These are phyloP conservation scores for Apophysomyces ossiformis DNA, from an alignment of 371 early-diverging fungal genomes.

Conservation along the genomic window DNA sequence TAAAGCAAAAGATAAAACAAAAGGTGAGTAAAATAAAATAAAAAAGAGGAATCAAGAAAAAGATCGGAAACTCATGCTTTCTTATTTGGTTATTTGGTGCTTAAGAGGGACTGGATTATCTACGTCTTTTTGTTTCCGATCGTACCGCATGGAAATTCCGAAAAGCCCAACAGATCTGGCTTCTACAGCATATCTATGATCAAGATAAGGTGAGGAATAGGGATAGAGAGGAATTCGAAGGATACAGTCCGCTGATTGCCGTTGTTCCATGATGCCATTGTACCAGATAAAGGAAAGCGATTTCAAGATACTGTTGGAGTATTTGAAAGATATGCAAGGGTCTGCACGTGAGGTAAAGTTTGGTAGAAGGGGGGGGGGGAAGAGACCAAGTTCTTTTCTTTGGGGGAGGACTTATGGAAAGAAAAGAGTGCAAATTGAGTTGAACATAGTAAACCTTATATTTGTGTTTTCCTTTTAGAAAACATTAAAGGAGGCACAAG, in stretches of 20 bases:
- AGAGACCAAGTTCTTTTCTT: neutral
- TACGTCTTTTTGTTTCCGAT: slow-evolving; percentile 34
- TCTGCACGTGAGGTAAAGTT: slow-evolving; percentile 43
- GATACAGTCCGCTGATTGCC: no score
- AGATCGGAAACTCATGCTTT: neutral
- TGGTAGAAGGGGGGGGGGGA: neutral
- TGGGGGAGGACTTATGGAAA: no score
- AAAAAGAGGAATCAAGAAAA: slow-evolving; percentile 18
- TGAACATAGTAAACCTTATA: no score
- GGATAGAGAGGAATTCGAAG: neutral
- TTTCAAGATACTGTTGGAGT: slow-evolving; percentile 40
- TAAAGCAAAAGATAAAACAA: slow-evolving; percentile 14
- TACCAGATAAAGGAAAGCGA: slow-evolving; percentile 31
- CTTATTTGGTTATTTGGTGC: neutral
- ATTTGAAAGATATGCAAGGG: slow-evolving; percentile 47
- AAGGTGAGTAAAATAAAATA: slow-evolving; percentile 19
- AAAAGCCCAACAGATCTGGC: slow-evolving; percentile 67
- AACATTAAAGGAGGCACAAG: slow-evolving; percentile 38
- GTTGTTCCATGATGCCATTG: neutral
- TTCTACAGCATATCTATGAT: slow-evolving; percentile 60
- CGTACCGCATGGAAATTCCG: slow-evolving; percentile 63
- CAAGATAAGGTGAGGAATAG: slow-evolving; percentile 20
- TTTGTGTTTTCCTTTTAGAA: slow-evolving; percentile 20
- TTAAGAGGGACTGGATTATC: slow-evolving; percentile 35
- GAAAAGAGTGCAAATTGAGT: neutral